Evolutionary conservation across 108 stramenopile species (phyloP), one percentile per base, ranked within the genome.

Genomic region (Craspedostauros australis): DNA sequence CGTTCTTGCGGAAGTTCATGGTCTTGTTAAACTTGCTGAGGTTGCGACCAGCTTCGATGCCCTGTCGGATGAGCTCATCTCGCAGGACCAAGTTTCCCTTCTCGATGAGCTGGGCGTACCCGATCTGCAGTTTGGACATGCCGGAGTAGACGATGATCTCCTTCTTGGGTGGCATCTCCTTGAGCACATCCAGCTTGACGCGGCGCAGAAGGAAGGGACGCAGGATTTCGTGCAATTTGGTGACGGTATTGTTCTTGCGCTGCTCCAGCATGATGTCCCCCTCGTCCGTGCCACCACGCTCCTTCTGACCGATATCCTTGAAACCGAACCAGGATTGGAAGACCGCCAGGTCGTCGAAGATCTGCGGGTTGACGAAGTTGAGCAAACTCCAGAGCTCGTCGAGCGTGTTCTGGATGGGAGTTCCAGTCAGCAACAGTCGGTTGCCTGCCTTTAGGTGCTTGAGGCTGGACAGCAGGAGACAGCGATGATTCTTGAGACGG

Each of bases 251-350:
- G 47, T 91, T 90, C 46, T 91, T 81, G 44, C 83, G 62, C 73
- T 98, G 77, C 52, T 91, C 94, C 34, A 76, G 38, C 7, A 98
- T 14, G 66, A 98, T 96, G 21, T 68, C 73, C 36, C 94, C 89
- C 58, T 95, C 94, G 28, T 66, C 63, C 6, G 94, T 96, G n/a
- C 79, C 93, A 9, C 77, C 79, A 38, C 71, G 71, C 2, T 50
- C 73, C 67, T 86, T 86, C 70, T 93, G 90, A 12, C 97, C 97
- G 71, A 98, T 98, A 68, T 96, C 92, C 50, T 76, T 74, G 77
- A 96, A 96, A 20, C 96, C 95, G 62, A 98, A 99, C 94, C 97
- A 96, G 18, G 89, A 91, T 67, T 93, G 93, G 65, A 98, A 98
- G 38, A 94, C 94, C 36, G 73, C 62, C 47, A 96, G 80, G 70